Conservation (phyloP, 441 rosid genomes). For the Mallotus japonicus region DNA sequence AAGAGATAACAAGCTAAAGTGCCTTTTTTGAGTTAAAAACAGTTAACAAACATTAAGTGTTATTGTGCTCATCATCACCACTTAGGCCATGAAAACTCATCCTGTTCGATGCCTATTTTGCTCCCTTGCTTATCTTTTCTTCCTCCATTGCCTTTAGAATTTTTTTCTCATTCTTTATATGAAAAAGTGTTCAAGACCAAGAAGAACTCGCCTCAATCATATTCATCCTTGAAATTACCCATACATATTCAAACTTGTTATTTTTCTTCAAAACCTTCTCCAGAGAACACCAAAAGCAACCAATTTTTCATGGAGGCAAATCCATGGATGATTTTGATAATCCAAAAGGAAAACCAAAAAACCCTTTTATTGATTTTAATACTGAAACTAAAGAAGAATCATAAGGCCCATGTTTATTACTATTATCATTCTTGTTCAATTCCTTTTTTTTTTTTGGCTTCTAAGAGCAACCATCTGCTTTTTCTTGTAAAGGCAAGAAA, state of each 20-base stretch:
- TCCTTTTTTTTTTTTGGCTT: constrained; percentile 15
- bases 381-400: not conserved
- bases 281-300: constrained; percentile 74
- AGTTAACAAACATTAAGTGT: too few species aligned
- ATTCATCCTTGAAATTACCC: constrained; percentile 40
- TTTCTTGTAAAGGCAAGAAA: too few species aligned
- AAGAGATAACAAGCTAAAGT: too few species aligned
- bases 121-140: constrained; percentile 57
- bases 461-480: too few species aligned
- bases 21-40: too few species aligned
- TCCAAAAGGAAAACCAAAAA: constrained; percentile 28
- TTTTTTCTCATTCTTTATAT: constrained; percentile 37
- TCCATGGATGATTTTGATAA: constrained; percentile 29
- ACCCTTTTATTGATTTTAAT: constrained; percentile 20
- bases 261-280: constrained; percentile 30
- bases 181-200: constrained; percentile 54
- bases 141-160: constrained; percentile 53
- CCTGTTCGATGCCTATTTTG: constrained; percentile 63
- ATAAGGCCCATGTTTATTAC: constrained; percentile 10
- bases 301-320: constrained; percentile 42
- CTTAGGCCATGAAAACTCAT: constrained; percentile 24
- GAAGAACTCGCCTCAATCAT: constrained; percentile 28
- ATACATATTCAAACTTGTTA: constrained; percentile 31
- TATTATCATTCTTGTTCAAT: constrained; percentile 18
- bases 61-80: too few species aligned